Evolutionary conservation across 2,329 filamentous ascomycete species (phyloP).

Genomic region (Magnaporthiopsis rhizophila): DNA sequence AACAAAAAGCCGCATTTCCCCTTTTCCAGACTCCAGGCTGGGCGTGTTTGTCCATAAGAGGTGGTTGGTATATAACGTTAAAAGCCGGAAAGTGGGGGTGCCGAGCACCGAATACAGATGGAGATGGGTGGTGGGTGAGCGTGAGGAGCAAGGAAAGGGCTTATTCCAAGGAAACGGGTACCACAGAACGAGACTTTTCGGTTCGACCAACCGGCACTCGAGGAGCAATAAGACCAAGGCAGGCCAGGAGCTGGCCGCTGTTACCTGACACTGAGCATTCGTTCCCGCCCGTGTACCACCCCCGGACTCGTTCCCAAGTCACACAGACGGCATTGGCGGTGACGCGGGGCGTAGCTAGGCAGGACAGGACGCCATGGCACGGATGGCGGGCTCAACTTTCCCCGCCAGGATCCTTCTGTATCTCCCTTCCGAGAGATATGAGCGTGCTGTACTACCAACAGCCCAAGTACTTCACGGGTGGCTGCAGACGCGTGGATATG

Average conservation of each 20-base stretch:
- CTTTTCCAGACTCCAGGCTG: neutral
- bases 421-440: too few relatives aligned
- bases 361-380: too few relatives aligned
- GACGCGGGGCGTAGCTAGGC: neutral
- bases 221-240: neutral
- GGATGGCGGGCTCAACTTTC: neutral
- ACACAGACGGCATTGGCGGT: neutral
- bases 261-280: neutral
- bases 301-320: neutral
- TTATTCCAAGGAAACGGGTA: neutral
- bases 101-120: neutral
- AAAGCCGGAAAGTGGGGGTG: neutral
- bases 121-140: neutral
- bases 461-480: neutral
- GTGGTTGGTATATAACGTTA: neutral
- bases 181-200: neutral
- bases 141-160: neutral
- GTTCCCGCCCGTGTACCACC: neutral
- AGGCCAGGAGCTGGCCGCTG: neutral
- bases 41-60: neutral
- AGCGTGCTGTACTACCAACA: neutral
- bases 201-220: neutral
- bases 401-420: neutral
- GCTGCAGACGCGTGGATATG: neutral
- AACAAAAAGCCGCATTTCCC: neutral